These are phyloP conservation scores for Neofusicoccum ribis DNA, from an alignment of 2,329 filamentous ascomycete genomes.

Conservation along the genomic window DNA sequence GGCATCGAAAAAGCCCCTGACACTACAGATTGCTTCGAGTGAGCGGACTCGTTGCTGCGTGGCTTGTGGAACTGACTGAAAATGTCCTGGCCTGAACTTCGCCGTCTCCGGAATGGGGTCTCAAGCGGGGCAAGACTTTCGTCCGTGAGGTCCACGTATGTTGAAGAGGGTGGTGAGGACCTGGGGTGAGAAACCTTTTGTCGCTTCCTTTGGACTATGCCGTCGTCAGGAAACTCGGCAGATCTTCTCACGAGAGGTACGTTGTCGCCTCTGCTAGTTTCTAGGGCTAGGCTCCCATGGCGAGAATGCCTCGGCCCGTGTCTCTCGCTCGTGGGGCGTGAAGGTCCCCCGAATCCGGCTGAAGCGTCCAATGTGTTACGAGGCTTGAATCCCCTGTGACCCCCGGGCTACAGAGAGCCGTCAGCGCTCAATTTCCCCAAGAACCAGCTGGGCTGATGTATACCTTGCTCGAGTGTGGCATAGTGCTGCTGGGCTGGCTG, in stretches of 20 bases:
- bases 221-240: background rate
- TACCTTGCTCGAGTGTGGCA: background rate
- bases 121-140: background rate
- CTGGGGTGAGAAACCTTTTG: background rate
- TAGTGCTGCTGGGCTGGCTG: background rate
- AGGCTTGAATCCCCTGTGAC: background rate
- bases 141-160: background rate
- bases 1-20: background rate
- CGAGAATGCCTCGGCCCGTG: background rate
- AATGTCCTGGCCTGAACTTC: background rate
- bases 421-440: background rate
- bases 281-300: background rate
- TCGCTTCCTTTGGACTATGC: background rate
- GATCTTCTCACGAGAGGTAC: background rate
- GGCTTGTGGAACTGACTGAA: background rate
- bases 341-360: background rate
- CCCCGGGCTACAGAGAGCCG: background rate
- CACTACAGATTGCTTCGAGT: background rate
- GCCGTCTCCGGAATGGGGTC: background rate
- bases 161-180: background rate
- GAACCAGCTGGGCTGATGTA: too few species aligned
- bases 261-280: background rate
- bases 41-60: background rate
- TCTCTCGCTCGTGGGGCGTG: background rate
- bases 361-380: background rate